A percentile compares a stretch with the other conserved stretches of the same genome.
Evolutionary conservation across 2,329 filamentous ascomycete genomes (phyloP).

Genomic region (Colletotrichum tofieldiae): DNA sequence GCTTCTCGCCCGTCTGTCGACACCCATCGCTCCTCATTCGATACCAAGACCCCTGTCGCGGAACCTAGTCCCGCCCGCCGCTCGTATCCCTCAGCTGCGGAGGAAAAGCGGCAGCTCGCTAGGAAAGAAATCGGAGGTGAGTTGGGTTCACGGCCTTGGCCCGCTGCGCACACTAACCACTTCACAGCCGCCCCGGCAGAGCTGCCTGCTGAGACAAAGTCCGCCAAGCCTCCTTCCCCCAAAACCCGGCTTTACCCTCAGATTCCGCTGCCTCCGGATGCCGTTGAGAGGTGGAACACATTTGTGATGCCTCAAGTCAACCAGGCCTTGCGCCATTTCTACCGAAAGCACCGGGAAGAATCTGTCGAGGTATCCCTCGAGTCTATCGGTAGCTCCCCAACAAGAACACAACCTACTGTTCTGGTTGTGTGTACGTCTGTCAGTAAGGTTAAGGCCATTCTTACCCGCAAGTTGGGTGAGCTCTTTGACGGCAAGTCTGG

Average conservation of each 20-base stretch:
- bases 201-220: constrained; percentile 26
- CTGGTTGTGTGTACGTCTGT: constrained; percentile 85
- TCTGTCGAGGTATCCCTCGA: constrained; percentile 85
- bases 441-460: constrained; percentile 78
- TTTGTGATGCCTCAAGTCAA: constrained; percentile 82
- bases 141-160: not conserved
- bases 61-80: constrained; percentile 27
- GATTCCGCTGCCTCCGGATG: constrained; percentile 70
- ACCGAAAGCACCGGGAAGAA: constrained; percentile 78
- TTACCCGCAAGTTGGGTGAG: constrained; percentile 77
- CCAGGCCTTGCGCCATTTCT: constrained; percentile 78
- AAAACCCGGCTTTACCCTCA: constrained; percentile 74
- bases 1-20: constrained; percentile 52
- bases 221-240: constrained; percentile 40
- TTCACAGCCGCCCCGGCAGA: constrained; percentile 14
- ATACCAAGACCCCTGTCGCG: constrained; percentile 23
- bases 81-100: constrained; percentile 34
- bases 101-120: constrained; percentile 37
- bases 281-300: constrained; percentile 80
- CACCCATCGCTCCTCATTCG: constrained; percentile 55
- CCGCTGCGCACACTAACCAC: not conserved
- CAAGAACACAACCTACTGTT: constrained; percentile 79
- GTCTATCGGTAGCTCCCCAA: constrained; percentile 78
- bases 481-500: constrained; percentile 75
- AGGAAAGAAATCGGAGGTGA: constrained; percentile 17